These are phyloP conservation scores for Wilcoxina mikolae DNA, from an alignment of 495 filamentous ascomycete species.

Conservation along the genomic window DNA sequence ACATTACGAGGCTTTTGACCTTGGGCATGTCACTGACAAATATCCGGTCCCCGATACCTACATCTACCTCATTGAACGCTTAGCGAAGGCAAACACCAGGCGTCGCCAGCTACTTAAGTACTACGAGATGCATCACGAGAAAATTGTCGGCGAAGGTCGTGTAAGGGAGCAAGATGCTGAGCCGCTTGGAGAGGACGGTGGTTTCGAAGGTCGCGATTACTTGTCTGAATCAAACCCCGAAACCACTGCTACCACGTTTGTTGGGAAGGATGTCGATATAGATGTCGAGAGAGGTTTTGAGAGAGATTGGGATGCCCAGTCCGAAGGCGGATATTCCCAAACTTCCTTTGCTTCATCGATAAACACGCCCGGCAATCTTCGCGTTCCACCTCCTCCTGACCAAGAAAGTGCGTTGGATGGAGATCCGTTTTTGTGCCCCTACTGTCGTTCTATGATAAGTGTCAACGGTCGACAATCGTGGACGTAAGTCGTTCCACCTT, in stretches of 20 bases:
- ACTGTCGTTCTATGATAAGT: constrained; percentile 13
- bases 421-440: constrained; percentile 21
- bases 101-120: constrained; percentile 22
- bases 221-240: background rate
- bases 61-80: constrained; percentile 19
- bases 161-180: background rate
- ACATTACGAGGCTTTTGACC: constrained; percentile 29
- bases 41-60: background rate
- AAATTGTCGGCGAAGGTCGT: constrained; percentile 4
- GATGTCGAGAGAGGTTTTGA: background rate
- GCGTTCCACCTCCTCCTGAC: constrained; percentile 8
- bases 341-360: constrained; percentile 11
- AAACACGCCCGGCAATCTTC: background rate
- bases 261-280: background rate
- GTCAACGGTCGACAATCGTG: constrained; percentile 1
- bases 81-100: constrained; percentile 30
- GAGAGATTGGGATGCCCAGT: background rate
- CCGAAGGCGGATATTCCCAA: constrained; percentile 9
- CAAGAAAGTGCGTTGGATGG: constrained; percentile 5
- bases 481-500: constrained; percentile 14
- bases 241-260: constrained; percentile 16
- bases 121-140: constrained; percentile 17
- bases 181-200: background rate
- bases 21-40: constrained; percentile 14
- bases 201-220: background rate